These are phyloP conservation scores for Castanea sativa DNA, from an alignment of 306 rosid species.

Conservation along the genomic window DNA sequence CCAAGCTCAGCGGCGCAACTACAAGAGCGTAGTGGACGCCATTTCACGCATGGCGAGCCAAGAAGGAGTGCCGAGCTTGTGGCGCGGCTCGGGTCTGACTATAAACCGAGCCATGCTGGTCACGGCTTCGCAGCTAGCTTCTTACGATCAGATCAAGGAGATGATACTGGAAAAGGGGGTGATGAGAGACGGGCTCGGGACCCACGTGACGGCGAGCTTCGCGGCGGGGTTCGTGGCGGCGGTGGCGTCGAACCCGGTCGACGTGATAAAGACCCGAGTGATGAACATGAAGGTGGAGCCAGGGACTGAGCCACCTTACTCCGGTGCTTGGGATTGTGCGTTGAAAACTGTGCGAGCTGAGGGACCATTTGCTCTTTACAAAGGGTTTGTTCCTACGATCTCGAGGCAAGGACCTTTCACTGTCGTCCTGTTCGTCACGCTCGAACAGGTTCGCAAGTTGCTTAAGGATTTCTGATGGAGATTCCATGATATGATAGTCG, in stretches of 20 bases:
- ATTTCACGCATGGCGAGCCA: slow-evolving; percentile 47
- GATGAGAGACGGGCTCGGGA: slow-evolving; percentile 74
- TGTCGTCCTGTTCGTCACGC: slow-evolving; percentile 68
- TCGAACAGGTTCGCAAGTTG: slow-evolving; percentile 76
- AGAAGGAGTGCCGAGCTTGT: slow-evolving; percentile 62
- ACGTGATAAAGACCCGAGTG: slow-evolving; percentile 72
- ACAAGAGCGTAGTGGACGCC: slow-evolving; percentile 69
- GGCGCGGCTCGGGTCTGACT: slow-evolving; percentile 77
- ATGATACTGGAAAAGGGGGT: slow-evolving; percentile 44
- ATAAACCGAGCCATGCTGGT: slow-evolving; percentile 85
- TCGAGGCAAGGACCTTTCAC: slow-evolving; percentile 86
- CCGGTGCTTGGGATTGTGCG: slow-evolving; percentile 69
- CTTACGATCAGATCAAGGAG: slow-evolving; percentile 75
- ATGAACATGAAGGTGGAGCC: slow-evolving; percentile 84
- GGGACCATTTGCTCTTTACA: slow-evolving; percentile 70
- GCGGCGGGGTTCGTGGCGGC: slow-evolving; percentile 81
- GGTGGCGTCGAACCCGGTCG: slow-evolving; percentile 71
- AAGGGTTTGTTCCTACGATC: slow-evolving; percentile 73
- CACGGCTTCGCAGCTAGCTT: slow-evolving; percentile 73
- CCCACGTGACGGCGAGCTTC: slow-evolving; percentile 78
- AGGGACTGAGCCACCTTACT: slow-evolving; percentile 54
- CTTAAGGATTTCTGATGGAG: slow-evolving; percentile 58
- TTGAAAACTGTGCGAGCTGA: slow-evolving; percentile 68
- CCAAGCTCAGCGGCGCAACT: slow-evolving; percentile 55
- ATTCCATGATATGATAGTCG: neutral